Conservation (phyloP, 495 filamentous ascomycete genomes). For the Entonaema liquescens region DNA sequence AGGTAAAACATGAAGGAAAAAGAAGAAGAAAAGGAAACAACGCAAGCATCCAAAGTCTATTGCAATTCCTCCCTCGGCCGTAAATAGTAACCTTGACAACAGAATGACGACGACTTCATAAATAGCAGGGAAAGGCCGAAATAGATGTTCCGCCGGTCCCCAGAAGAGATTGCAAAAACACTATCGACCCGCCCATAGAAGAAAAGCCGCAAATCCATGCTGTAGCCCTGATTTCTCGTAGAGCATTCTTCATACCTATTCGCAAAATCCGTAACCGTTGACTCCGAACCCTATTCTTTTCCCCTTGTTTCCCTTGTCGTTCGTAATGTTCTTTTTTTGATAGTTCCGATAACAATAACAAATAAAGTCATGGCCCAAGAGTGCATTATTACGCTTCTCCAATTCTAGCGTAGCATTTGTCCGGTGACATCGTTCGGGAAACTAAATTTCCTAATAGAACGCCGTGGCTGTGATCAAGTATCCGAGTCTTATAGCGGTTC, state of each 20-base stretch:
- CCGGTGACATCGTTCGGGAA: background rate
- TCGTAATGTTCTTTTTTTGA: background rate
- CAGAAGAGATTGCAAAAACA: background rate
- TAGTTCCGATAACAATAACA: slow-evolving; percentile 7
- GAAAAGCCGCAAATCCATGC: background rate
- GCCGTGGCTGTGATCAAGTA: background rate
- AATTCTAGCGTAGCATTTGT: slow-evolving; percentile 8
- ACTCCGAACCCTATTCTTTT: slow-evolving; percentile 32
- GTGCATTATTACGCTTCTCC: background rate
- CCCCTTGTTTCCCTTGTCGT: slow-evolving; percentile 10
- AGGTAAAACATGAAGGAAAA: background rate
- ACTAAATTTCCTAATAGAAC: background rate
- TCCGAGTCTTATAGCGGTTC: slow-evolving; percentile 17
- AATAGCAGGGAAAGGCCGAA: background rate
- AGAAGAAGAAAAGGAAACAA: background rate
- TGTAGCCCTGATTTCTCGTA: slow-evolving; percentile 20
- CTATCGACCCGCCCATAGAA: slow-evolving; percentile 9
- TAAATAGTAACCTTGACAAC: background rate
- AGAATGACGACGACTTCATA: background rate
- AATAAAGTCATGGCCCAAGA: background rate
- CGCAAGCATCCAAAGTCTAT: slow-evolving; percentile 4
- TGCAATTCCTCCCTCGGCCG: background rate
- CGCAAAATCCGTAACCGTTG: slow-evolving; percentile 28
- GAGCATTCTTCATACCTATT: slow-evolving; percentile 21
- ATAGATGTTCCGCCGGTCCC: background rate